Percentiles rank a stretch among this genome's conserved stretches.
Evolutionary conservation across 1,284 basidiomycete species (phyloP).

Genomic region (Pseudozyma hubeiensis): DNA sequence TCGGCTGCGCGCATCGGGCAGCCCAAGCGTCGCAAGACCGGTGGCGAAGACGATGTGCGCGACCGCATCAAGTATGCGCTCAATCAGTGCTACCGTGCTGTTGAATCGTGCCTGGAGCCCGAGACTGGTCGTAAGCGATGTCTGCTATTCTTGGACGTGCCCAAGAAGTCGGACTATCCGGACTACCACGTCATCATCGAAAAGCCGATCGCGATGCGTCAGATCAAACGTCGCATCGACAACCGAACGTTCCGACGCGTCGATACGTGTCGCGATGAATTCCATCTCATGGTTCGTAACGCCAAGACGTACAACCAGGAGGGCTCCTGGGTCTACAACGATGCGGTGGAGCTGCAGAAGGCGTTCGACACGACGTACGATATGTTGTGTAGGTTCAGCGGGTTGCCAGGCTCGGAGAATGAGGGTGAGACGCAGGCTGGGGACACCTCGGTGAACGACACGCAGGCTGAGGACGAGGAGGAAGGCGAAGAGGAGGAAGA

Average conservation of each 20-base stretch:
- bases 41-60: constrained; percentile 67
- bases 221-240: constrained; percentile 84
- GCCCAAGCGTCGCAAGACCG: constrained; percentile 79
- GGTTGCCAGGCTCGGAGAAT: constrained; percentile 53
- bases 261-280: constrained; percentile 81
- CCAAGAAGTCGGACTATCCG: constrained; percentile 79
- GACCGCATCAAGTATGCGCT: constrained; percentile 84
- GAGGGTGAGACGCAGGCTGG: constrained; percentile 34
- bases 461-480: constrained; percentile 15
- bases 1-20: constrained; percentile 33
- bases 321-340: constrained; percentile 92
- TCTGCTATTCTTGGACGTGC: constrained; percentile 69
- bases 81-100: constrained; percentile 82
- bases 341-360: constrained; percentile 73
- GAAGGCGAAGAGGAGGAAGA: constrained; percentile 33
- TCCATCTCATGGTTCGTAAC: constrained; percentile 89
- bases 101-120: constrained; percentile 78
- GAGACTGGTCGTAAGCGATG: constrained; percentile 71
- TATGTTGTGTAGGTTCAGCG: constrained; percentile 48
- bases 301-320: constrained; percentile 74
- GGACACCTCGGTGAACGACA: constrained; percentile 11
- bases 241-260: constrained; percentile 81
- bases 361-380: constrained; percentile 64
- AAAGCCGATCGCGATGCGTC: constrained; percentile 85
- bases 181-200: constrained; percentile 79